A percentile compares a stretch with the other conserved stretches of the same genome.
phyloP scores from a whole-genome alignment of 129 eudicot genomes.

The Smallanthus sonchifolius region DNA sequence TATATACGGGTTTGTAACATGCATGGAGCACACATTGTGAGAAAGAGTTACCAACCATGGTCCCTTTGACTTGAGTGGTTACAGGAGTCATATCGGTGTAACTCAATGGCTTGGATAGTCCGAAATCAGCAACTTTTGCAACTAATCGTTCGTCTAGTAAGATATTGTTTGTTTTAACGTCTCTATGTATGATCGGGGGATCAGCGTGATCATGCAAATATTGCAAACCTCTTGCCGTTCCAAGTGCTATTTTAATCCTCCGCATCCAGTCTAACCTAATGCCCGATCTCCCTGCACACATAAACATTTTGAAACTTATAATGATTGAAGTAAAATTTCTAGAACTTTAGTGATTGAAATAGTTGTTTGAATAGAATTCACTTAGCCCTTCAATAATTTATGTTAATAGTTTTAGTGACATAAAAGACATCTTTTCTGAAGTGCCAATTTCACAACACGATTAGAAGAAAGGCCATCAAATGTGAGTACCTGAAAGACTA shows the following conservation, averaged over 20 bases:
- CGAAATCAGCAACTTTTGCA: slow-evolving; percentile 59
- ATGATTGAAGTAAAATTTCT: not conserved
- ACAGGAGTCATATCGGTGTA: slow-evolving; percentile 24
- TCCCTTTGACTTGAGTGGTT: slow-evolving; percentile 54
- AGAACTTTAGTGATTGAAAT: not conserved
- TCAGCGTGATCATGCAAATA: slow-evolving; percentile 51
- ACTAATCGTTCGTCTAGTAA: slow-evolving; percentile 42
- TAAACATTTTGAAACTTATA: not conserved
- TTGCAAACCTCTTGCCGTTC: slow-evolving; percentile 47
- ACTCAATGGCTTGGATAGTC: slow-evolving; percentile 36
- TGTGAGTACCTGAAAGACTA: slow-evolving; percentile 29
- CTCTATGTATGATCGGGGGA: slow-evolving; percentile 53
- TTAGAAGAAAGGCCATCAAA: not conserved
- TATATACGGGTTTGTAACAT: not conserved
- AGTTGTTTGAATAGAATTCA: not conserved
- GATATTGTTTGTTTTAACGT: slow-evolving; percentile 46
- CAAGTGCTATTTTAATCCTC: slow-evolving; percentile 44
- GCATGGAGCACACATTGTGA: not conserved
- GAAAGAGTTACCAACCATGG: slow-evolving; percentile 35
- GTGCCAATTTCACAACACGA: no score
- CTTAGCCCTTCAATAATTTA: not conserved
- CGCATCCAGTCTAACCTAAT: slow-evolving; percentile 41
- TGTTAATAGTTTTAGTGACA: no score
- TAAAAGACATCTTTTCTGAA: no score
- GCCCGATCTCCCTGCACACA: slow-evolving; percentile 41